Evolutionary conservation across 352 stramenopile genomes (phyloP).

Genomic region (Hyaloperonospora arabidopsidis): DNA sequence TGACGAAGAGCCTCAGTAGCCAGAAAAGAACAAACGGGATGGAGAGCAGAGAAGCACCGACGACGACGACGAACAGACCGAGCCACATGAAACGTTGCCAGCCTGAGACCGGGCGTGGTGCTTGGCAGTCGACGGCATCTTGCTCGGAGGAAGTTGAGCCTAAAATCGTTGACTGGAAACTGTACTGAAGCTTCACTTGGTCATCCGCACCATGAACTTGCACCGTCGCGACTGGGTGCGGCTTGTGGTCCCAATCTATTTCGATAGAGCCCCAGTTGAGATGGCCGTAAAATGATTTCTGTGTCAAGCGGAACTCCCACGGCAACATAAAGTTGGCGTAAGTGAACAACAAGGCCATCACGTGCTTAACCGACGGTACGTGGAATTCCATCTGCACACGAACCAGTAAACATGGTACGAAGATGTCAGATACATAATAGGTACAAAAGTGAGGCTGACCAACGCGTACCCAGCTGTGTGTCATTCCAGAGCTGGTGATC

Average conservation of each 20-base stretch:
- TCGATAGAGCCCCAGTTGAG: slow-evolving; percentile 91
- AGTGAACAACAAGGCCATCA: slow-evolving; percentile 60
- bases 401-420: no score
- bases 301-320: slow-evolving; percentile 64
- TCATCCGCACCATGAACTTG: slow-evolving; percentile 52
- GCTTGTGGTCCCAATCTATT: slow-evolving; percentile 75
- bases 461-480: slow-evolving; percentile 84
- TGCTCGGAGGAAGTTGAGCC: slow-evolving; percentile 34
- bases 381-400: slow-evolving; percentile 63
- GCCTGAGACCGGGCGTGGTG: slow-evolving; percentile 32
- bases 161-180: slow-evolving; percentile 38
- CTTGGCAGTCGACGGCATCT: slow-evolving; percentile 41
- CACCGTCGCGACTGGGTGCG: slow-evolving; percentile 50
- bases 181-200: slow-evolving; percentile 58
- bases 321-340: slow-evolving; percentile 64
- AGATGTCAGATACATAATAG: no score
- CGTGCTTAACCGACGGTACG: slow-evolving; percentile 39
- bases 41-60: slow-evolving; percentile 40
- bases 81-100: slow-evolving; percentile 37
- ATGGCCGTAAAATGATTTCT: slow-evolving; percentile 73
- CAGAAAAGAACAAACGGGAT: slow-evolving; percentile 50
- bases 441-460: no score
- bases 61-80: slow-evolving; percentile 27
- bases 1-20: slow-evolving; percentile 52
- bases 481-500: slow-evolving; percentile 91